Conservation (phyloP, 2,329 filamentous ascomycete species). For the Xylaria sp. region DNA sequence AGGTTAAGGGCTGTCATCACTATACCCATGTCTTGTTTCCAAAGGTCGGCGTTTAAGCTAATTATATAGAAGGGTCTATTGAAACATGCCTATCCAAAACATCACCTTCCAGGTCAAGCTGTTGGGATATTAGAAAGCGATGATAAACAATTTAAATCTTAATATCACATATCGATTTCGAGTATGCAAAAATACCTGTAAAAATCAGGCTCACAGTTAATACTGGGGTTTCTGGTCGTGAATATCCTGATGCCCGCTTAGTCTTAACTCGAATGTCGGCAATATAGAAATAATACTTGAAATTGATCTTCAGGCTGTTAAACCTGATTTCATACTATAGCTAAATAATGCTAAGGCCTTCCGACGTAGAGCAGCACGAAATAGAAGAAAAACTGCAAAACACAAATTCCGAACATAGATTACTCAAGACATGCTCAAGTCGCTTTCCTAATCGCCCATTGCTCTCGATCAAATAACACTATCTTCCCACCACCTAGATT, state of each 20-base stretch:
- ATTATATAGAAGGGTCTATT: background rate
- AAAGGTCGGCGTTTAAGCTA: background rate
- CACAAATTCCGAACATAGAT: background rate
- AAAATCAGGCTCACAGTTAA: background rate
- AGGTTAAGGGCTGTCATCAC: background rate
- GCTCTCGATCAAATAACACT: slow-evolving; percentile 8
- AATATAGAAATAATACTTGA: no score
- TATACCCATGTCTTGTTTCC: slow-evolving; percentile 15
- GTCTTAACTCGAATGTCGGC: background rate
- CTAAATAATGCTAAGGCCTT: background rate
- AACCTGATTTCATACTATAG: background rate
- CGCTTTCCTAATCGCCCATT: slow-evolving; percentile 16
- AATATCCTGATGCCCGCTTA: background rate
- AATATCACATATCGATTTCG: background rate
- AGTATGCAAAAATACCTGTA: background rate
- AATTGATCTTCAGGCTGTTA: background rate
- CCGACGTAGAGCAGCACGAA: background rate
- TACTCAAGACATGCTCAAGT: background rate
- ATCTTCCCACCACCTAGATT: background rate
- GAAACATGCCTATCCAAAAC: background rate
- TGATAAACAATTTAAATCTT: background rate
- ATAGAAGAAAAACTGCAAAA: background rate
- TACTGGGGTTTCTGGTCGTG: background rate
- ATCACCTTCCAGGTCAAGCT: background rate
- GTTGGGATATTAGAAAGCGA: background rate